Percentiles rank a stretch among this genome's conserved stretches.
These are phyloP conservation scores for Leptosphaerulina australis DNA, from an alignment of 2,329 filamentous ascomycete genomes.

Conservation along the genomic window DNA sequence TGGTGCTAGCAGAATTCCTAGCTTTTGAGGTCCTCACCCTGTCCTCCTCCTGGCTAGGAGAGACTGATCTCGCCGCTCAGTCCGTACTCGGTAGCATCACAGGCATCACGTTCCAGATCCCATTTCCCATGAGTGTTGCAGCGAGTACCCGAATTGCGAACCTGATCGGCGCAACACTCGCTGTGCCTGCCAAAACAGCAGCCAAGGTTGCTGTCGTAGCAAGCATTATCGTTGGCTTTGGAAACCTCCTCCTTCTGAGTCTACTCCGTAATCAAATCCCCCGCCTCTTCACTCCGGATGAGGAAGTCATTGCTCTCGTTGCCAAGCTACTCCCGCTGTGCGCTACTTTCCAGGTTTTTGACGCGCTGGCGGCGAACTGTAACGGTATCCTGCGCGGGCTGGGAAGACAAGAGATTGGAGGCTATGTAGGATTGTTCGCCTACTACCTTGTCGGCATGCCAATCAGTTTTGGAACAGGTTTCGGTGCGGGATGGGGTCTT, in stretches of 20 bases:
- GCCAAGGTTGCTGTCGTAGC: conserved; percentile 76
- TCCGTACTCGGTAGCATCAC: conserved; percentile 80
- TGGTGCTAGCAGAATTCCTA: conserved; percentile 92
- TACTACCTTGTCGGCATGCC: conserved; percentile 90
- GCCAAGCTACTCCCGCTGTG: conserved; percentile 76
- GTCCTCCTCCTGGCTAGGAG: conserved; percentile 78
- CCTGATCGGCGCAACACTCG: conserved; percentile 83
- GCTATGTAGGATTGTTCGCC: conserved; percentile 82
- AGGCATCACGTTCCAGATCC: conserved; percentile 84
- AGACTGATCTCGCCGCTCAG: conserved; percentile 83
- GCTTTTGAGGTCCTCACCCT: conserved; percentile 92
- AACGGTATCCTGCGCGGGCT: conserved; percentile 87
- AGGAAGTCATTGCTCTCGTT: conserved; percentile 70
- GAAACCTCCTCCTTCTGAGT: conserved; percentile 76
- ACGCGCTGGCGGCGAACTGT: conserved; percentile 77
- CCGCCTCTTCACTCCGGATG: conserved; percentile 71
- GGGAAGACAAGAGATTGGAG: conserved; percentile 86
- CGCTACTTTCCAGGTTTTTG: conserved; percentile 88
- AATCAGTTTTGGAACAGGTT: conserved; percentile 77
- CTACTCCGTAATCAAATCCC: conserved; percentile 75
- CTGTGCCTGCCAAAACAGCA: conserved; percentile 78
- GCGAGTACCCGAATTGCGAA: conserved; percentile 89
- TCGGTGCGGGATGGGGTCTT: conserved; percentile 77
- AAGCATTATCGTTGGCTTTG: conserved; percentile 72
- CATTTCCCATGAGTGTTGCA: conserved; percentile 89